Base-by-base conservation (phyloP, 2,329 filamentous ascomycete species). In the Camillea tinctor region DNA sequence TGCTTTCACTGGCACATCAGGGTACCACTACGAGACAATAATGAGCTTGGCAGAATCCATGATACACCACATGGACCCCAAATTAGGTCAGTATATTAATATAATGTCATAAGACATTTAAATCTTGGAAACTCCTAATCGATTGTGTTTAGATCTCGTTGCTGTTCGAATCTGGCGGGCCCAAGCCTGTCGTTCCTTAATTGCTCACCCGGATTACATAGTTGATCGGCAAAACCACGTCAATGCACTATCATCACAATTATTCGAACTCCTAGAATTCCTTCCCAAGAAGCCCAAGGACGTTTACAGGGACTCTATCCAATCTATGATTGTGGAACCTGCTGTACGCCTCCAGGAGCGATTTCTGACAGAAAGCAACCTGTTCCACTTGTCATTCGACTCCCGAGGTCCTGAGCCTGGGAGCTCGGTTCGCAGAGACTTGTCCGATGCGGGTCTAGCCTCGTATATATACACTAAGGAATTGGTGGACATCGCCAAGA, bases 301-400 rank as follows among this genome's bases (percentile, higher is more conserved):
- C 1, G 17, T 15, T 13, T 58, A 56, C 19, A 4, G 8, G 11
- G n/a, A 19, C 11, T 56, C 56, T 5, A 60, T 64, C 20, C 7
- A 6, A 11, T 9, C 8, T 1, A 1, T 56, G 9, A 73, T 76
- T 55, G 64, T 79, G 55, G 63, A 58, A 36, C 76, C 75, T 1
- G 76, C 77, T 1, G 71, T 78, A 65, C 58, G 55, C 11, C 68
- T 79, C 1, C 73, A 77, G 30, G 75, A 79, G 62, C 76, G 76
- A 64, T 64, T 78, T 23, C 67, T 74, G 21, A 71, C 74, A 8
- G 76, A 76, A 23, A 76, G 74, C 0, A 69, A 76, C 55, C 69
- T 75, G 50, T 79, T 76, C 60, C 74, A 75, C 50, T 69, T 76
- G 13, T 49, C 57, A 54, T 30, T 55, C 50, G 21, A 50, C 79